These are phyloP conservation scores for Clonostachys solani DNA, from an alignment of 2,329 filamentous ascomycete species.

Conservation along the genomic window DNA sequence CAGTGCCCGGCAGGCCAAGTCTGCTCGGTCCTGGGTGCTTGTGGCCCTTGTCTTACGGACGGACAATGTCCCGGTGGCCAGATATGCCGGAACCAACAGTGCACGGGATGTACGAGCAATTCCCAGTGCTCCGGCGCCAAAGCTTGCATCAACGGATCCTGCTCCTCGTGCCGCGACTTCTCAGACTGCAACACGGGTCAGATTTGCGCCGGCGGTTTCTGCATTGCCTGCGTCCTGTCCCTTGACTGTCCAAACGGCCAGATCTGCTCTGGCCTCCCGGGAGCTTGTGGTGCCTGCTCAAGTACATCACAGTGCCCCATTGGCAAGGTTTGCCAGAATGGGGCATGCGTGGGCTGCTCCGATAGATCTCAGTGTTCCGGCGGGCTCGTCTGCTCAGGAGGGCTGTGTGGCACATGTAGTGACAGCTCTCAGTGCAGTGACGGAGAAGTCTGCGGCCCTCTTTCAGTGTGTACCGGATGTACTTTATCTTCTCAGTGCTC, in stretches of 20 bases:
- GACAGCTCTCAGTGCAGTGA: constrained; percentile 1
- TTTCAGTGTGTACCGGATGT: not conserved
- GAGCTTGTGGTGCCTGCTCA: constrained; percentile 5
- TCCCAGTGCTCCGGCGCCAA: too few relatives aligned
- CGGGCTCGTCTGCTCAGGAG: too few relatives aligned
- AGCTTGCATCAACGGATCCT: too few relatives aligned
- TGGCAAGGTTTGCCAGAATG: constrained; percentile 5
- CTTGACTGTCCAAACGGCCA: constrained; percentile 1
- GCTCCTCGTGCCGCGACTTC: too few relatives aligned
- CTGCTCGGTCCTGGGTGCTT: too few relatives aligned
- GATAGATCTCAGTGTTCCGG: too few relatives aligned
- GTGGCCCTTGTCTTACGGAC: too few relatives aligned
- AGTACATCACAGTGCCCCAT: constrained; percentile 1
- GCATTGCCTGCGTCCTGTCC: not conserved
- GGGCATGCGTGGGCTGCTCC: not conserved
- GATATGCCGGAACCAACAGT: too few relatives aligned
- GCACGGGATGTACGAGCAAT: too few relatives aligned
- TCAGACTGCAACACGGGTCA: constrained; percentile 2
- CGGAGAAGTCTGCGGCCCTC: constrained; percentile 5
- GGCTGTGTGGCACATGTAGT: not conserved
- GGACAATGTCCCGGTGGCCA: too few relatives aligned
- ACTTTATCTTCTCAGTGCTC: not conserved
- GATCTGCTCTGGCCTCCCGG: constrained; percentile 5
- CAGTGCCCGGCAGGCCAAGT: too few relatives aligned
- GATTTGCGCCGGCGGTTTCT: constrained; percentile 2